Evolutionary conservation across 306 rosid species (phyloP).

Genomic region (Gynostemma pentaphyllum): DNA sequence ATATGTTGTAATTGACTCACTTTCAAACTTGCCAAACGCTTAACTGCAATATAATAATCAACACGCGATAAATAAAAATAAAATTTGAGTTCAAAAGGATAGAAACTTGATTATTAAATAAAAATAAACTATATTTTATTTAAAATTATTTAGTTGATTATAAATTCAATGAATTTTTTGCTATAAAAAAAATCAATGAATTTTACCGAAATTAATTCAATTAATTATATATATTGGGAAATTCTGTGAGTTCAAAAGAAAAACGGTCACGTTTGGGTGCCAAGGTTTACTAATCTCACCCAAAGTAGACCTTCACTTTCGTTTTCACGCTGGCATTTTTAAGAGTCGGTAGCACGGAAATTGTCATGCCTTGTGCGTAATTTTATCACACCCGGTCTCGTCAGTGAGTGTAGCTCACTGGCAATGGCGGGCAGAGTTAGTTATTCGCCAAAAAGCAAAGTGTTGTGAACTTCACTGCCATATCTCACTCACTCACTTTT

Average conservation of each 20-base stretch:
- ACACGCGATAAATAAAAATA: too few relatives aligned
- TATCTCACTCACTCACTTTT: background rate
- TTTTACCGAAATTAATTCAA: background rate
- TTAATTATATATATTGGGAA: too few relatives aligned
- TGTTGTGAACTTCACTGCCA: background rate
- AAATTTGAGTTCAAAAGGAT: too few relatives aligned
- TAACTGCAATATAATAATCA: too few relatives aligned
- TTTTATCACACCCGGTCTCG: background rate
- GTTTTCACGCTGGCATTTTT: background rate
- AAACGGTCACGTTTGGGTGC: background rate
- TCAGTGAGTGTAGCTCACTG: background rate
- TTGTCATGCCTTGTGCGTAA: background rate
- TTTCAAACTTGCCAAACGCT: too few relatives aligned
- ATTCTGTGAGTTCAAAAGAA: background rate
- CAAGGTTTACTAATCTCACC: background rate
- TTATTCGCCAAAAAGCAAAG: background rate
- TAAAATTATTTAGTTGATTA: too few relatives aligned
- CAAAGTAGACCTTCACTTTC: background rate
- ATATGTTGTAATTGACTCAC: too few relatives aligned
- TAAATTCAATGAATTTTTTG: too few relatives aligned
- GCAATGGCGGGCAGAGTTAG: conserved; percentile 8
- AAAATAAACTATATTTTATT: too few relatives aligned
- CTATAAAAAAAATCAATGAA: too few relatives aligned
- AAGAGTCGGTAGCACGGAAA: background rate
- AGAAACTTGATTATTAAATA: too few relatives aligned